Evolutionary conservation across 768 basidiomycete genomes (phyloP), one percentile per base, ranked within the genome.

Genomic region (Phaeotremella fagi): DNA sequence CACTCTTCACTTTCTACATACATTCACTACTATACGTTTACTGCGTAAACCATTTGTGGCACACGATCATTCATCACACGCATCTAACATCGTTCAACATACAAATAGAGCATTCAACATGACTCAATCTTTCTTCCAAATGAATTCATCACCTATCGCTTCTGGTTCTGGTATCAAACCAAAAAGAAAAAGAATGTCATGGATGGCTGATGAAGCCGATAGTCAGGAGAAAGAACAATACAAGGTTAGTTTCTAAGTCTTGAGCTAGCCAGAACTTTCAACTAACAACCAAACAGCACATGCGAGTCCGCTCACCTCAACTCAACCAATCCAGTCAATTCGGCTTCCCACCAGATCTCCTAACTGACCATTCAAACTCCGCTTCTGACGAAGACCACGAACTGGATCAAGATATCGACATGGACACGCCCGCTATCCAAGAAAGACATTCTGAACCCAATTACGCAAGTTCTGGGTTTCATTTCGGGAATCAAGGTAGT

Each of bases 331-430:
- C 56, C 6, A 33, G 50, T 42, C n/a, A n/a, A n/a, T 44, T 57
- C 7, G 45, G 35, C 27, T 44, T 35, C 5, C 44, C 57, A 6
- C 64, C 68, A 14, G 68, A 66, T 9, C 56, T 65, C 31, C 54
- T 68, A 52, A 52, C 67, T 14, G 68, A 66, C 56, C 52, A 63
- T 28, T 66, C 68, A 3, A 61, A 61, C 49, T 64, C 64, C 27
- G 62, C 60, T 7, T 66, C 68, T 5, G 68, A 70, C 52, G 64
- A 64, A 26, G 38, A 67, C 35, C 59, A 55, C 20, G 50, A 41
- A n/a, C 61, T 64, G 65, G 65, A 64, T 54, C 48, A 50, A 9
- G 64, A 66, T 22, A 55, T 57, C 45, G 55, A 58, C 26, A 52
- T 53, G 53, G 45, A 56, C 14, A 45, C 31, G 31, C 16, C 9